Percentiles rank a stretch among this genome's conserved stretches.
These are phyloP conservation scores for Backusella tarrabulga DNA, from an alignment of 192 early-diverging fungal species.

Conservation along the genomic window DNA sequence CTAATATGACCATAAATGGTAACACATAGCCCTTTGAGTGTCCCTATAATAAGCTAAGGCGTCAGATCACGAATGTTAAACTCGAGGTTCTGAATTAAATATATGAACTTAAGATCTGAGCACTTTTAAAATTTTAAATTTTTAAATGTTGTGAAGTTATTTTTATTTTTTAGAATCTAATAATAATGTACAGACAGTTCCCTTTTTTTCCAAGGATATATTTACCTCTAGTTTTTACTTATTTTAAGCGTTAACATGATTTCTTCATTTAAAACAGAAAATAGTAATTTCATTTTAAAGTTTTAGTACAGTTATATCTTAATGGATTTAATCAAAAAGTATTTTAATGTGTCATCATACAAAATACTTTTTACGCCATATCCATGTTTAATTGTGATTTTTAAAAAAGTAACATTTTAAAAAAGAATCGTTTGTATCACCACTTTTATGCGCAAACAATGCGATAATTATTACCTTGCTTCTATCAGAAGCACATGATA, in stretches of 20 bases:
- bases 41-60: too few species aligned
- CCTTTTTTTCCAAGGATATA: too few species aligned
- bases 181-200: too few species aligned
- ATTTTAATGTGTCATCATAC: neutral
- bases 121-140: too few species aligned
- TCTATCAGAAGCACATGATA: neutral
- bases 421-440: neutral
- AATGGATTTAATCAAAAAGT: neutral
- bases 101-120: too few species aligned
- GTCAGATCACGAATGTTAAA: too few species aligned
- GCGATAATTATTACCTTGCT: neutral
- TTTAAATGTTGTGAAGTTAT: too few species aligned
- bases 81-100: too few species aligned
- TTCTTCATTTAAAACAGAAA: neutral
- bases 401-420: neutral
- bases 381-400: neutral
- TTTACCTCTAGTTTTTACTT: too few species aligned
- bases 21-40: too few species aligned
- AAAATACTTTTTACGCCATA: neutral
- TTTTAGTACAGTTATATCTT: neutral
- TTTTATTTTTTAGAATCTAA: too few species aligned
- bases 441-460: neutral
- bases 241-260: neutral
- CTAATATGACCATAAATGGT: too few species aligned
- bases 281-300: neutral